Percentiles rank a stretch among this genome's conserved stretches.
phyloP scores from a whole-genome alignment of 139 green algal species.

The Astrephomene gubernaculifera region DNA sequence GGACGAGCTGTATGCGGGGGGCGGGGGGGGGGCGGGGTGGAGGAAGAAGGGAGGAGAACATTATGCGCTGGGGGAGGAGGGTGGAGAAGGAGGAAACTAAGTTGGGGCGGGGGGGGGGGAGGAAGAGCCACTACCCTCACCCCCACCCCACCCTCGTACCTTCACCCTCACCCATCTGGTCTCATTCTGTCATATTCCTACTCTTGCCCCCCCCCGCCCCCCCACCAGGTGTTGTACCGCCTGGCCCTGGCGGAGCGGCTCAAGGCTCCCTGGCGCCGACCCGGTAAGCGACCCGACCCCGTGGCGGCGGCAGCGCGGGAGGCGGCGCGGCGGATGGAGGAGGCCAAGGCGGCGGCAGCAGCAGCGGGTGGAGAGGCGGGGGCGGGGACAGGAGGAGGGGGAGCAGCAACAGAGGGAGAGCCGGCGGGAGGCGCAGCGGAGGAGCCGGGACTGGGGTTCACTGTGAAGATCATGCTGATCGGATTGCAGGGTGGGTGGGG shows the following conservation, averaged over 20 bases:
- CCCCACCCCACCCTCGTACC: too few species aligned
- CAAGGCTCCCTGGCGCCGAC: slow-evolving; percentile 59
- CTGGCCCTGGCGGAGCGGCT: slow-evolving; percentile 71
- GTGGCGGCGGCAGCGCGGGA: slow-evolving; percentile 53
- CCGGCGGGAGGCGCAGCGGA: neutral
- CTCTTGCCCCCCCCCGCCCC: neutral
- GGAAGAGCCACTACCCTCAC: too few species aligned
- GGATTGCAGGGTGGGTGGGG: slow-evolving; percentile 56
- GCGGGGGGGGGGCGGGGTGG: neutral
- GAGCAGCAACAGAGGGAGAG: neutral
- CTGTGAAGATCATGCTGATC: slow-evolving; percentile 68
- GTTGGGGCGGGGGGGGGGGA: too few species aligned
- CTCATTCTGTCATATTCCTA: too few species aligned
- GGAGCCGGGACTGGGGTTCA: slow-evolving; percentile 49
- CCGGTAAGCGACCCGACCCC: slow-evolving; percentile 55
- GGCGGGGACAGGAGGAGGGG: neutral
- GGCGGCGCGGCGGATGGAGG: slow-evolving; percentile 42
- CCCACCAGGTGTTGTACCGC: slow-evolving; percentile 56
- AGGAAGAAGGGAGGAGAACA: neutral
- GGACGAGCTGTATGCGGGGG: neutral
- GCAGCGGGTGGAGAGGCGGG: too few species aligned
- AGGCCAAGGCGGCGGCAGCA: too few species aligned
- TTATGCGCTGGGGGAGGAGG: too few species aligned
- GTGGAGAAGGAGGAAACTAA: too few species aligned
- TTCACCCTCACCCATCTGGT: too few species aligned